A percentile compares a stretch with the other conserved stretches of the same genome.
phyloP scores from a whole-genome alignment of 805 yeast genomes.

The Cyberlindnera euphorbiiphila region DNA sequence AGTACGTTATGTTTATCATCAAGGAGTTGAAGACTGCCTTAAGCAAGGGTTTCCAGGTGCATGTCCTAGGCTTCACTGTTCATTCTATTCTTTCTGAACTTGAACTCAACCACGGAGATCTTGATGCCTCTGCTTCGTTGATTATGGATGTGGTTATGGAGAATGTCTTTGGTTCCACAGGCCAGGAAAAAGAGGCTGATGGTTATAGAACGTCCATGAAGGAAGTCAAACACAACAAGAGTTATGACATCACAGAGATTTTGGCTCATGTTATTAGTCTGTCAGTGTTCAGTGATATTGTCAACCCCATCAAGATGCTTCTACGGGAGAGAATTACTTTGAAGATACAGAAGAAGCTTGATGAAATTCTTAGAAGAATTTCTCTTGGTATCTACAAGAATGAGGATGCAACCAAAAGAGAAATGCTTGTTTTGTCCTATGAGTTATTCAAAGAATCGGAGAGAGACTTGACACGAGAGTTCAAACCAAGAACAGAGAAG shows the following conservation, averaged over 20 bases:
- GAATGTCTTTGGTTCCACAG: constrained; percentile 86
- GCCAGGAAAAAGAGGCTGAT: constrained; percentile 92
- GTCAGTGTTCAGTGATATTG: constrained; percentile 48
- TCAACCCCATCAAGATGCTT: constrained; percentile 66
- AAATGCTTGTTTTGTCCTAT: constrained; percentile 65
- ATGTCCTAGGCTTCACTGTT: constrained; percentile 83
- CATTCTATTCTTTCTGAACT: constrained; percentile 66
- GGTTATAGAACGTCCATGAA: constrained; percentile 82
- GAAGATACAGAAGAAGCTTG: constrained; percentile 69
- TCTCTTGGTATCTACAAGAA: constrained; percentile 79
- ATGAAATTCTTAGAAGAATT: constrained; percentile 72
- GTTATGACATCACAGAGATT: constrained; percentile 83
- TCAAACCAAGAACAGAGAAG: constrained; percentile 24
- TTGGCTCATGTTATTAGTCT: constrained; percentile 62
- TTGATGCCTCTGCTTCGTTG: constrained; percentile 60
- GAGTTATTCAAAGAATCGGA: constrained; percentile 62
- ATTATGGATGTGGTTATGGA: constrained; percentile 80
- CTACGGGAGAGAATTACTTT: constrained; percentile 60
- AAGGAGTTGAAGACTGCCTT: constrained; percentile 76
- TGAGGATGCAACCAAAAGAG: constrained; percentile 49
- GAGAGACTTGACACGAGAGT: constrained; percentile 22
- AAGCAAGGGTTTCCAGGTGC: constrained; percentile 87
- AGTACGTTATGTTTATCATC: constrained; percentile 68
- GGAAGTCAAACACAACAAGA: constrained; percentile 85
- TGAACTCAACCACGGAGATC: constrained; percentile 60